Evolutionary conservation across 805 yeast species (phyloP), one percentile per base, ranked within the genome.

Genomic region (Saitoella complicata): DNA sequence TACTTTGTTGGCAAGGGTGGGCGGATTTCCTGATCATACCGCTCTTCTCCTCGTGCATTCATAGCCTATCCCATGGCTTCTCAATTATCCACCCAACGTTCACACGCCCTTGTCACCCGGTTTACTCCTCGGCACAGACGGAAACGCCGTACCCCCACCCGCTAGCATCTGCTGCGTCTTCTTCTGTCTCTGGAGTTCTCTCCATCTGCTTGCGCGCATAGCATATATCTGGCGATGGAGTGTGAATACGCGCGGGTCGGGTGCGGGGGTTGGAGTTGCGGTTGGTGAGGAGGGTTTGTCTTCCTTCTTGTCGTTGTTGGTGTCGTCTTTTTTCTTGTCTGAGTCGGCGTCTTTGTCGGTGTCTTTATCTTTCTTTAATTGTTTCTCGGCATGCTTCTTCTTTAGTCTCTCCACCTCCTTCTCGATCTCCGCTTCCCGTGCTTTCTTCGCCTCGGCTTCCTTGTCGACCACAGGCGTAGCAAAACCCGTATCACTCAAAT

Each of bases 401-500:
- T 55, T 58, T 29, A 64, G 49, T 12, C 47, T 47, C 32, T 55
- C 60, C 9, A 65, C 59, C 46, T 65, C 64, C n/a, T 44, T 45
- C 46, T 54, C 57, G 21, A 54, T 43, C 36, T 48, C 50, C 34
- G 42, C 56, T 38, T 52, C 41, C 53, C 35, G 50, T 40, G 21
- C 46, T 46, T 48, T 53, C 7, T 63, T 60, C 4, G 53, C 56
- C 36, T 55, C 61, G 12, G 65, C 70, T 6, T 59, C 64, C 4
- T 65, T 62, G 8, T 67, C 69, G 5, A 60, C 59, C 7, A 63
- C 50, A 0, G 71, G 63, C 2, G 54, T 53, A 10, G 76, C 75
- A 54, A 74, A 75, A 10, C 65, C 62, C 5, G 56, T 54, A 53
- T 76, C 80, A 7, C 54, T 48, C 43, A 75, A 57, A 55, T 75